These are phyloP conservation scores for Trichoderma asperellum DNA, from an alignment of 2,329 filamentous ascomycete genomes.

Conservation along the genomic window DNA sequence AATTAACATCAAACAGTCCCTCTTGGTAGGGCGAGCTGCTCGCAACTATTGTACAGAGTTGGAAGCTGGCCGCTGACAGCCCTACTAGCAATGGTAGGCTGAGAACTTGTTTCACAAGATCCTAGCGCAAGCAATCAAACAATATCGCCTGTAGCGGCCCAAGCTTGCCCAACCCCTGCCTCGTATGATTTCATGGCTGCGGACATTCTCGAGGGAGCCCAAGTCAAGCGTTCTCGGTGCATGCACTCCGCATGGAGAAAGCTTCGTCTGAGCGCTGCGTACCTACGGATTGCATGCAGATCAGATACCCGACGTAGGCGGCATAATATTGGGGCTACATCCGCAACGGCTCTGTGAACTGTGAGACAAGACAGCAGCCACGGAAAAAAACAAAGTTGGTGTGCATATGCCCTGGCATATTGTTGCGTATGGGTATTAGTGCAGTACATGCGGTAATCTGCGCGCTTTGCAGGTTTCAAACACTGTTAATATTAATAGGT, in stretches of 20 bases:
- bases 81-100: conserved; percentile 15
- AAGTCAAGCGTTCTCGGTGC: background rate
- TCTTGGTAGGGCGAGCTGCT: background rate
- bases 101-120: conserved; percentile 19
- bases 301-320: conserved; percentile 23
- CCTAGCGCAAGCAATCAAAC: conserved; percentile 19
- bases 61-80: conserved; percentile 16
- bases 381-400: background rate
- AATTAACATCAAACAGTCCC: conserved; percentile 21
- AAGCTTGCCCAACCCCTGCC: conserved; percentile 21
- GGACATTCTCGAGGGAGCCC: background rate
- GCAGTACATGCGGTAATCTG: background rate
- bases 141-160: conserved; percentile 4
- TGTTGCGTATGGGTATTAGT: background rate
- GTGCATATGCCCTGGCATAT: conserved; percentile 14
- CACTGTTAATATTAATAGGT: background rate
- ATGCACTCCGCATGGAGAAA: conserved; percentile 22
- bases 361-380: conserved; percentile 1
- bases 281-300: background rate
- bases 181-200: conserved; percentile 24
- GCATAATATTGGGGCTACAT: conserved; percentile 11
- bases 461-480: conserved; percentile 4
- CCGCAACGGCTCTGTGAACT: conserved; percentile 6
- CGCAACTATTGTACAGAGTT: conserved; percentile 1
- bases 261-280: background rate